These are phyloP conservation scores for Aristolochia contorta DNA, from an alignment of 164 flowering plant species.

Conservation along the genomic window DNA sequence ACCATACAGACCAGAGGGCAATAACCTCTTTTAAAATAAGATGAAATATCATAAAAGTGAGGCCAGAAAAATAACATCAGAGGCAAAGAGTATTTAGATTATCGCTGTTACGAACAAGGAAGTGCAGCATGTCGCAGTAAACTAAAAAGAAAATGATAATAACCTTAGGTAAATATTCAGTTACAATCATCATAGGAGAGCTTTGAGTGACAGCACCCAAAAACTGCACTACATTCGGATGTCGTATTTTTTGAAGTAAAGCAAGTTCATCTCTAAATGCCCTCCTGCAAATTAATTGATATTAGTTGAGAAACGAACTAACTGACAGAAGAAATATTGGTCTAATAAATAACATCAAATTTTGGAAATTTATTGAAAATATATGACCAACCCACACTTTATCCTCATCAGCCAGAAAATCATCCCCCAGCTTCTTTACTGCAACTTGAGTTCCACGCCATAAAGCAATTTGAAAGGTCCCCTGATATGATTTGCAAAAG, in stretches of 20 bases:
- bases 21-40: no score
- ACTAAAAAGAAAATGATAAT: neutral
- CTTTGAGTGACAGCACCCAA: conserved; percentile 98
- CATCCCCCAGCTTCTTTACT: conserved; percentile 71
- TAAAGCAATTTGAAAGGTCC: conserved; percentile 63
- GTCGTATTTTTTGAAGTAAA: conserved; percentile 79
- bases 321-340: neutral
- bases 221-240: conserved; percentile 98
- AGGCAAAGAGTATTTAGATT: no score
- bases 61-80: no score
- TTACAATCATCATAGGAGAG: conserved; percentile 98
- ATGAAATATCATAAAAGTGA: no score
- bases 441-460: conserved; percentile 99
- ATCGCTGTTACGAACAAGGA: no score
- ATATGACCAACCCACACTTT: conserved; percentile 66
- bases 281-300: conserved; percentile 29
- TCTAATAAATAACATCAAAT: neutral
- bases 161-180: conserved; percentile 94
- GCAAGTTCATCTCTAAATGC: conserved; percentile 91
- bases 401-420: conserved; percentile 59
- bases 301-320: neutral
- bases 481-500: conserved; percentile 30
- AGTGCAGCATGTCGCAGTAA: no score
- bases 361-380: neutral
- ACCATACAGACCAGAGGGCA: no score